phyloP scores from a whole-genome alignment of 176 grass and related monocot species.

The Musa schizocarpa region DNA sequence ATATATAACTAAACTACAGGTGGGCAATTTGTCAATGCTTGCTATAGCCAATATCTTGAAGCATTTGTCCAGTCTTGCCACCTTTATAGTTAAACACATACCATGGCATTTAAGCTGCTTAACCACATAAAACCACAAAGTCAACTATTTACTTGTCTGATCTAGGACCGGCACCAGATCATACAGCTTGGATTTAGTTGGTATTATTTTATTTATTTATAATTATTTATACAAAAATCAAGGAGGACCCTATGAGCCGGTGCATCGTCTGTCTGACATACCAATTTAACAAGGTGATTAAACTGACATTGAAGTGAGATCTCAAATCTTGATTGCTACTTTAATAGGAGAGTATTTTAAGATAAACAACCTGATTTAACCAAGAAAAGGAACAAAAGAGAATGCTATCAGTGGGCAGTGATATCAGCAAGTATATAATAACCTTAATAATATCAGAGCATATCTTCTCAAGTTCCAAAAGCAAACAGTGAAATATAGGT shows the following conservation, averaged over 20 bases:
- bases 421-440: conserved; percentile 11
- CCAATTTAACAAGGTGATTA: too few relatives aligned
- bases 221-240: too few relatives aligned
- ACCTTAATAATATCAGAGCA: conserved; percentile 11
- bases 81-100: neutral
- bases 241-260: too few relatives aligned
- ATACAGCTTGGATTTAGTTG: too few relatives aligned
- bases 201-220: too few relatives aligned
- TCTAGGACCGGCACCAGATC: too few relatives aligned
- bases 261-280: too few relatives aligned
- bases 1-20: neutral
- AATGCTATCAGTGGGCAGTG: conserved; percentile 4
- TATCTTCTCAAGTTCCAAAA: conserved; percentile 20
- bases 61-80: neutral
- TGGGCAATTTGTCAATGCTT: neutral
- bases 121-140: neutral
- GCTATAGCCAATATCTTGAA: neutral
- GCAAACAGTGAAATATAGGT: conserved; percentile 6
- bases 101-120: neutral
- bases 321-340: neutral
- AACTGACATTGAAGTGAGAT: too few relatives aligned
- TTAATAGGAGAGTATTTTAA: neutral
- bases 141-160: too few relatives aligned
- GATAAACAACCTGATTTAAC: neutral
- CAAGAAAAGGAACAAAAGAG: neutral